Evolutionary conservation across 495 filamentous ascomycete genomes (phyloP).

Genomic region (Penicillium herquei): DNA sequence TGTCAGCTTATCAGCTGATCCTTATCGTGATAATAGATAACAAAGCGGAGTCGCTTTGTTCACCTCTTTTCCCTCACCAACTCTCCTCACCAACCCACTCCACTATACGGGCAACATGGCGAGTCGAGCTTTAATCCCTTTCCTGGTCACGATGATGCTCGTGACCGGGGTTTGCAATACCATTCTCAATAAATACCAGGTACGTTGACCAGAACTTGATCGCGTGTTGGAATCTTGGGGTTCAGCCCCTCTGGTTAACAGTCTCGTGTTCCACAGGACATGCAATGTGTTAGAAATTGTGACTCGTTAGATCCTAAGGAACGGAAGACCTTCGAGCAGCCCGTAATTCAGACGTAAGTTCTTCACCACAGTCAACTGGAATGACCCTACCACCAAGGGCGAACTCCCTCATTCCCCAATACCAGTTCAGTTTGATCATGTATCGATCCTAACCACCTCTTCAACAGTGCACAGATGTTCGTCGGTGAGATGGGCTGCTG

Average conservation of each 20-base stretch:
- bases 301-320: constrained; percentile 65
- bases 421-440: no score
- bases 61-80: constrained; percentile 7
- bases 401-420: background rate
- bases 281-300: constrained; percentile 93
- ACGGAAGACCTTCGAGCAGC: constrained; percentile 79
- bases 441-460: background rate
- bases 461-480: constrained; percentile 75
- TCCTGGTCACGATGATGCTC: constrained; percentile 92
- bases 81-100: background rate
- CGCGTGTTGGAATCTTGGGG: no score
- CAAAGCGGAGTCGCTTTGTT: constrained; percentile 22
- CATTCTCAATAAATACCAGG: constrained; percentile 94
- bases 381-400: background rate
- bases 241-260: no score
- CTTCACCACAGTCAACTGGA: background rate
- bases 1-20: constrained; percentile 19
- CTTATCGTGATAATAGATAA: background rate
- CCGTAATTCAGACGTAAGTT: constrained; percentile 84
- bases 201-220: constrained; percentile 24
- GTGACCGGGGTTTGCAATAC: constrained; percentile 93
- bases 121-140: constrained; percentile 64
- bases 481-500: constrained; percentile 90
- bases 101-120: constrained; percentile 41
- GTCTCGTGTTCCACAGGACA: constrained; percentile 59